A percentile compares a stretch with the other conserved stretches of the same genome.
Evolutionary conservation across 1,284 basidiomycete genomes (phyloP).

Genomic region (Rhodofomes roseus): DNA sequence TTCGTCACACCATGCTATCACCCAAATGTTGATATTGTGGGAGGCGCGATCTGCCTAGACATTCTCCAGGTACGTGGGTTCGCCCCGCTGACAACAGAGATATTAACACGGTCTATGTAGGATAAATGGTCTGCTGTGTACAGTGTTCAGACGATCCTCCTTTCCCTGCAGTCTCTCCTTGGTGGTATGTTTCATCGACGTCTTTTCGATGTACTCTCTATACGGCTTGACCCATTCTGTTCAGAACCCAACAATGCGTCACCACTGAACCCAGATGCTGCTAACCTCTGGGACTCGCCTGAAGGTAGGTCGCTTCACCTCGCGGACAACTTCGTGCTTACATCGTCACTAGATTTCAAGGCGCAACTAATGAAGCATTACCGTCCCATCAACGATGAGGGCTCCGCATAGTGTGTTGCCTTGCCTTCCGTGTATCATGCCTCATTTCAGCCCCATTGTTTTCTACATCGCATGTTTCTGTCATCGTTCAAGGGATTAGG

Average conservation of each 20-base stretch:
- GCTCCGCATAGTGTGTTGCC: constrained; percentile 31
- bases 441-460: background rate
- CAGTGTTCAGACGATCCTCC: constrained; percentile 81
- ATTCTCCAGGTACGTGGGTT: constrained; percentile 61
- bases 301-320: constrained; percentile 42
- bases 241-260: constrained; percentile 87
- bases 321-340: background rate
- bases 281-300: constrained; percentile 68
- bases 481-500: background rate
- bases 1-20: constrained; percentile 84
- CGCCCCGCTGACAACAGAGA: background rate
- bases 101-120: constrained; percentile 33
- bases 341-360: constrained; percentile 55
- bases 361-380: constrained; percentile 71
- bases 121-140: constrained; percentile 91
- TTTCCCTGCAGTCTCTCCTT: constrained; percentile 82
- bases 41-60: constrained; percentile 82
- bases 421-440: background rate
- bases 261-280: constrained; percentile 80
- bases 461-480: constrained; percentile 1
- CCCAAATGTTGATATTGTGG: constrained; percentile 78
- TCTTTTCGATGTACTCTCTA: background rate
- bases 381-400: constrained; percentile 49
- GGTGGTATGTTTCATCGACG: constrained; percentile 54
- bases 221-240: background rate